Conservation (phyloP, 2,329 filamentous ascomycete genomes). For the Phialophora chinensis region DNA sequence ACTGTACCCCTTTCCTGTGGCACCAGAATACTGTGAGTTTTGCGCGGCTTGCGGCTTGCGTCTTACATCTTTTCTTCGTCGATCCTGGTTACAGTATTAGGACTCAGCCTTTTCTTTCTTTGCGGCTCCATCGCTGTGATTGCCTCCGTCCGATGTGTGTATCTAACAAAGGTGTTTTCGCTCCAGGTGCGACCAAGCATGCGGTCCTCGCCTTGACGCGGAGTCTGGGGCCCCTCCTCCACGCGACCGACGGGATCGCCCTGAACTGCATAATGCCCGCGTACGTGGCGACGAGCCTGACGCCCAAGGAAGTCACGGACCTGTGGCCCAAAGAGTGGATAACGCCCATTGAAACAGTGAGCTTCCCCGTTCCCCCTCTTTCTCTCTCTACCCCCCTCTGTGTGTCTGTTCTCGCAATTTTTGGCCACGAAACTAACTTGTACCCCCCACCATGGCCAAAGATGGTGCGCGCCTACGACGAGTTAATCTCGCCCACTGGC, state of each 20-base stretch:
- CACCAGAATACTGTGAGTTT: slow-evolving; percentile 48
- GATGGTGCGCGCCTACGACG: slow-evolving; percentile 45
- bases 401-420: background rate
- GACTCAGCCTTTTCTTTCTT: background rate
- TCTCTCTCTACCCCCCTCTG: background rate
- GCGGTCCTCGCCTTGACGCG: slow-evolving; percentile 50
- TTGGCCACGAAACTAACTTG: background rate
- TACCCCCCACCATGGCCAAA: background rate
- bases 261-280: slow-evolving; percentile 47
- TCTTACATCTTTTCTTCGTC: background rate
- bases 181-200: slow-evolving; percentile 47
- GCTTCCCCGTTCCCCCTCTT: background rate
- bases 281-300: slow-evolving; percentile 45
- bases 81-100: background rate
- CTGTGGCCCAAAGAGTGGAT: slow-evolving; percentile 45
- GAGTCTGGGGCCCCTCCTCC: slow-evolving; percentile 41
- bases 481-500: slow-evolving; percentile 45
- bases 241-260: slow-evolving; percentile 43
- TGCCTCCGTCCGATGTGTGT: too few relatives aligned
- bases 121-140: too few relatives aligned
- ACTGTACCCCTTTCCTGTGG: slow-evolving; percentile 44
- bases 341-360: slow-evolving; percentile 42
- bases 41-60: background rate
- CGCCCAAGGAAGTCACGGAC: slow-evolving; percentile 40
- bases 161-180: background rate